These are phyloP conservation scores for Aureobasidium musti DNA, from an alignment of 2,329 filamentous ascomycete species.

Conservation along the genomic window DNA sequence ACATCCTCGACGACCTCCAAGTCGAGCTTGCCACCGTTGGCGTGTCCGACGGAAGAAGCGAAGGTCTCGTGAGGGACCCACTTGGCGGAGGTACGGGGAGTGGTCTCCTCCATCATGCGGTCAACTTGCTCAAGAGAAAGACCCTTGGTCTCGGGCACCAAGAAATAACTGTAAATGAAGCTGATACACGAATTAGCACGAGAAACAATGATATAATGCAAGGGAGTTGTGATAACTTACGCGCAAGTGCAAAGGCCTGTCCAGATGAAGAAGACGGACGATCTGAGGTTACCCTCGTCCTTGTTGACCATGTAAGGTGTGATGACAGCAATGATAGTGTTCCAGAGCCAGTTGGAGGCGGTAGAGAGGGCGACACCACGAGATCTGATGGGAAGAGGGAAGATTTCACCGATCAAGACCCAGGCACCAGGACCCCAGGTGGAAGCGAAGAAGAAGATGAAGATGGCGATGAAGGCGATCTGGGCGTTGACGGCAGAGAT, in stretches of 20 bases:
- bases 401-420: conserved; percentile 84
- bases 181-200: no score
- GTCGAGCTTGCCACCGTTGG: conserved; percentile 43
- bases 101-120: conserved; percentile 86
- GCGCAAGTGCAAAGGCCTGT: conserved; percentile 10
- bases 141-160: conserved; percentile 59
- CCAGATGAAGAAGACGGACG: conserved; percentile 50
- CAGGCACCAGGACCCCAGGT: conserved; percentile 79
- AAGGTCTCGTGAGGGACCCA: conserved; percentile 75
- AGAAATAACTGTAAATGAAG: conserved; percentile 69
- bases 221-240: no score
- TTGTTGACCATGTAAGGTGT: conserved; percentile 6
- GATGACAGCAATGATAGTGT: conserved; percentile 55
- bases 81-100: conserved; percentile 71
- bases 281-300: conserved; percentile 30
- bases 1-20: conserved; percentile 37
- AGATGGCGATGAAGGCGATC: conserved; percentile 87
- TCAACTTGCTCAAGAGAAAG: conserved; percentile 78
- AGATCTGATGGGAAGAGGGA: conserved; percentile 83
- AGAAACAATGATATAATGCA: no score
- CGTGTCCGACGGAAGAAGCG: conserved; percentile 58
- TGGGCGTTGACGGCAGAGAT: conserved; percentile 59
- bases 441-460: conserved; percentile 88
- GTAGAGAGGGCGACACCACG: conserved; percentile 85
- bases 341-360: conserved; percentile 90